Evolutionary conservation across 441 rosid genomes (phyloP), one percentile per base, ranked within the genome.

Genomic region (Bocquillonia castaneifolia): DNA sequence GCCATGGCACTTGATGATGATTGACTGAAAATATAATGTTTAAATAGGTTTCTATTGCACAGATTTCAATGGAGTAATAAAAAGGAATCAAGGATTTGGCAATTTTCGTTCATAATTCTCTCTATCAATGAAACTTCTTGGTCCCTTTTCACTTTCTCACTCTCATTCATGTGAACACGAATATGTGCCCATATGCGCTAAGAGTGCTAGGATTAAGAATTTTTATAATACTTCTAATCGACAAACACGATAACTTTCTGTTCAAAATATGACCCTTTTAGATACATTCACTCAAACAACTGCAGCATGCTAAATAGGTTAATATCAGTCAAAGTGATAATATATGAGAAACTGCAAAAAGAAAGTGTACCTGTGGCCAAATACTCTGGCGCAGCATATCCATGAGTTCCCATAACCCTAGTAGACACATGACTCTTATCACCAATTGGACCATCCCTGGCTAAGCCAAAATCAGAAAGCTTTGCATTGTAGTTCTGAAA

Each of bases 381-480:
- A 71, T 90, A 90, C 31, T 90, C 96, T 15, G 96, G 96, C 57
- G 92, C 96, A 22, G 96, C 92, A 42, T 90, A 90, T 62, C 96
- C 96, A 18, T 82, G 74, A 18, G 96, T 90, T 40, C 93, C 93
- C 89, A 90, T 86, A 66, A 90, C 83, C 59, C 93, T 73, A 31
- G 96, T 90, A 17, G 96, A 86, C 58, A 90, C 96, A 52, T 90
- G 90, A 58, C 92, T 90, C 69, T 85, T 88, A 65, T 84, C 92
- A 59, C 86, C 92, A 0, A 83, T 83, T 63, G 93, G 96, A 23
- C 92, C 93, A 72, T 90, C 96, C 76, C 87, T 85, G 63, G 96
- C 94, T 68, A 90, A 81, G 23, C 96, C 96, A 60, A 90, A 90
- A 83, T 90, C 96, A 54, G 94, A 90, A 74, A 90, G 93, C 82